Conservation (phyloP, 257 asterid species). For the Rauvolfia tetraphylla region DNA sequence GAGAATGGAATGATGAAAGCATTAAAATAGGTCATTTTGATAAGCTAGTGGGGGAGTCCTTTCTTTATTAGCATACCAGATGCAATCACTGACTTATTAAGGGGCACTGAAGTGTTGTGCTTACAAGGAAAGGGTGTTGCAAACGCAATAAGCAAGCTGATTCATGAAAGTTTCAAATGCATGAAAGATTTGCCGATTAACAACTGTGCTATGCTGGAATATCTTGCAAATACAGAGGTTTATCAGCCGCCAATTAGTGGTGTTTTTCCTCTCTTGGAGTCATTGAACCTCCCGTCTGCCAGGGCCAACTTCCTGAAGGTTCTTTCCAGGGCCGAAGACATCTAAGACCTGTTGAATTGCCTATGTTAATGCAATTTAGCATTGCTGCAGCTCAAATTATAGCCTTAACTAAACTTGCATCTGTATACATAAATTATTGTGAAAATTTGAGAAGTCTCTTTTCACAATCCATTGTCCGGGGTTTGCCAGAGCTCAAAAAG, state of each 20-base stretch:
- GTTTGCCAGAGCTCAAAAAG: constrained; percentile 23
- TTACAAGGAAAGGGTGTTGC: constrained; percentile 16
- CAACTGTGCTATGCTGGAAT: constrained; percentile 14
- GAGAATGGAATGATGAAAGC: not conserved
- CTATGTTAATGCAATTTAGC: constrained; percentile 6
- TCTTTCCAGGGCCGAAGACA: constrained; percentile 17
- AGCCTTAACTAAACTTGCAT: constrained; percentile 15
- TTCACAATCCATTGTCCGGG: constrained; percentile 11
- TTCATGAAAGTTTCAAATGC: not conserved
- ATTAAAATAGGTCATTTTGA: not conserved
- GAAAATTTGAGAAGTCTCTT: constrained; percentile 9
- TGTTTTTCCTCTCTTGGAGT: constrained; percentile 17
- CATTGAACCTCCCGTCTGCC: constrained; percentile 5
- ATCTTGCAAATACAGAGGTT: not conserved
- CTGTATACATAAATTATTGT: constrained; percentile 16
- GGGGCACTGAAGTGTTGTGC: constrained; percentile 11
- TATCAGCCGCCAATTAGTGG: not conserved
- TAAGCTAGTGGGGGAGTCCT: constrained; percentile 18
- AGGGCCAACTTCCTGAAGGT: constrained; percentile 16
- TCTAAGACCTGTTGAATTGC: constrained; percentile 11
- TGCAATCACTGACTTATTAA: constrained; percentile 10
- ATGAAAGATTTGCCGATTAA: constrained; percentile 16
- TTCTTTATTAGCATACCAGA: constrained; percentile 3
- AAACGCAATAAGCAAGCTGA: constrained; percentile 11
- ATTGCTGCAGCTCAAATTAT: constrained; percentile 7